These are phyloP conservation scores for Marasmius tenuissimus DNA, from an alignment of 1,284 basidiomycete species.

Conservation along the genomic window DNA sequence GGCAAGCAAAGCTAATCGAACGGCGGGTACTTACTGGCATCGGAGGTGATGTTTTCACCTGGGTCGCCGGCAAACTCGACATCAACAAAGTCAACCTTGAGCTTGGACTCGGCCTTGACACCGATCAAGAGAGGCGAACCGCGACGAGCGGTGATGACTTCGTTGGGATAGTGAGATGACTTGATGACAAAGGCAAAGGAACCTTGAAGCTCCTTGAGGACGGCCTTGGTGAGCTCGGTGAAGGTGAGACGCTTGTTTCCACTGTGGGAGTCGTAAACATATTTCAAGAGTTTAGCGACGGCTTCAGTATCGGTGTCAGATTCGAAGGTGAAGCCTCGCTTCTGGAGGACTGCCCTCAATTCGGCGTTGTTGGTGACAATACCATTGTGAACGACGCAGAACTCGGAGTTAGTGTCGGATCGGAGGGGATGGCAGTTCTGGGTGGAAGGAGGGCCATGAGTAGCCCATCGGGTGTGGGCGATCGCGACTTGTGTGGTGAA, in stretches of 20 bases:
- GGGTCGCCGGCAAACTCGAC: constrained; percentile 89
- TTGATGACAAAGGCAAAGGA: constrained; percentile 99
- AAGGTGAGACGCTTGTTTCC: constrained; percentile 84
- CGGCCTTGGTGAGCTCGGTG: constrained; percentile 91
- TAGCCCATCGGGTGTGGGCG: constrained; percentile 99
- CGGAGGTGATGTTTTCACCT: constrained; percentile 54
- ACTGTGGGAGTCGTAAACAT: constrained; percentile 93
- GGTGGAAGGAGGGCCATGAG: constrained; percentile 91
- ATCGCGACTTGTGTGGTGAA: constrained; percentile 93
- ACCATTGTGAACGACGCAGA: constrained; percentile 97
- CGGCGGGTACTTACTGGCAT: constrained; percentile 50
- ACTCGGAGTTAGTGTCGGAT: constrained; percentile 82
- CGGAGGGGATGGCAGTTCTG: constrained; percentile 96
- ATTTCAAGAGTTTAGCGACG: constrained; percentile 95
- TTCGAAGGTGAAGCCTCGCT: constrained; percentile 93
- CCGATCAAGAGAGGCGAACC: constrained; percentile 97
- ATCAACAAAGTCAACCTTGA: constrained; percentile 99
- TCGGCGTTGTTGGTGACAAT: constrained; percentile 96
- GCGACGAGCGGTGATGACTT: constrained; percentile 94
- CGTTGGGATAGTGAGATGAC: constrained; percentile 94
- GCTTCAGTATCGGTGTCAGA: constrained; percentile 99
- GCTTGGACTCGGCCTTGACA: constrained; percentile 99
- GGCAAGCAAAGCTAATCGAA: background rate
- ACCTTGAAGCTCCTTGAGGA: constrained; percentile 97
- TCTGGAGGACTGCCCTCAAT: constrained; percentile 91